These are phyloP conservation scores for Ceratobasidium sp. DNA, from an alignment of 1,284 basidiomycete species.

Conservation along the genomic window DNA sequence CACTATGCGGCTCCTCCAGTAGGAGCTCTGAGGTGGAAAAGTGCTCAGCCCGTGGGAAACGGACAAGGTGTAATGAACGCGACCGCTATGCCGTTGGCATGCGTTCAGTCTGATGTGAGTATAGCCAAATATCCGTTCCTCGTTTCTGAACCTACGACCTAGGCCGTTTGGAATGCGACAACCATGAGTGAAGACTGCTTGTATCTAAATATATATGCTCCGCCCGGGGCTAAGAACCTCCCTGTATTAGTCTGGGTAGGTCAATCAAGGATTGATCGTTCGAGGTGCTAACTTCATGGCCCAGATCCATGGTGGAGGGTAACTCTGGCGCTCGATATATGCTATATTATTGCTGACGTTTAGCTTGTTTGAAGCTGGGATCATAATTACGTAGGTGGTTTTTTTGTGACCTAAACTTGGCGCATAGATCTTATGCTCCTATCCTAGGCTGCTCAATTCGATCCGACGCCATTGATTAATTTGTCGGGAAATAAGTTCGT, in stretches of 20 bases:
- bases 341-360: too few species aligned
- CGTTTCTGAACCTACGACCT: neutral
- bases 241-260: constrained; percentile 31
- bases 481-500: constrained; percentile 27
- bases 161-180: constrained; percentile 24
- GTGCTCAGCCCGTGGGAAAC: constrained; percentile 2
- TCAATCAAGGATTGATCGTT: neutral
- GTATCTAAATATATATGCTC: constrained; percentile 27
- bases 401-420: too few species aligned
- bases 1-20: constrained; percentile 27
- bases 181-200: constrained; percentile 24
- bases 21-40: constrained; percentile 22
- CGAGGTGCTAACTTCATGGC: too few species aligned
- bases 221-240: constrained; percentile 10
- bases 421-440: too few species aligned
- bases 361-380: constrained; percentile 10
- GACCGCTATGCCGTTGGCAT: constrained; percentile 5
- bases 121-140: neutral
- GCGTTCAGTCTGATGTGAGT: constrained; percentile 19
- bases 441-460: constrained; percentile 20
- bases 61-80: constrained; percentile 20
- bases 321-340: too few species aligned
- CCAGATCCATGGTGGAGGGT: constrained; percentile 34
- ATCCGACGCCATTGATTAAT: constrained; percentile 30
- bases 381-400: constrained; percentile 10